Conservation (phyloP, 352 stramenopile genomes). For the Globisporangium splendens region DNA sequence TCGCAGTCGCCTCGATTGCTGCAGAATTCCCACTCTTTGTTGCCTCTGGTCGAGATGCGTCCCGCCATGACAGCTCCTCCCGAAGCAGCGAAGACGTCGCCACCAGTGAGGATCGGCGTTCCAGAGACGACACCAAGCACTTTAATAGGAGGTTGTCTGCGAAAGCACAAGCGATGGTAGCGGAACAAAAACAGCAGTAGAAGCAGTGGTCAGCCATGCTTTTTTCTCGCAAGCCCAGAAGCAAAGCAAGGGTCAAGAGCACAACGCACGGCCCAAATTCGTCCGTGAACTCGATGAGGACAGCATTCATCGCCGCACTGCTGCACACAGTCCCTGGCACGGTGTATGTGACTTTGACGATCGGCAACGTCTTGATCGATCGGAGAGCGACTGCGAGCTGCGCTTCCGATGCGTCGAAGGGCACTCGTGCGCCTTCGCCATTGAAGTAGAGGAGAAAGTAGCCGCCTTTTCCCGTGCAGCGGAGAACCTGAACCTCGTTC, state of each 20-base stretch:
- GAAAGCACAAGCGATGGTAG: not conserved
- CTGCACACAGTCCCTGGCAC: conserved; percentile 38
- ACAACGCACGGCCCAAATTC: conserved; percentile 53
- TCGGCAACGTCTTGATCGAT: conserved; percentile 24
- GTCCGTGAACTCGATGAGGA: conserved; percentile 61
- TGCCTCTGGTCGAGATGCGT: conserved; percentile 58
- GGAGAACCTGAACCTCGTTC: conserved; percentile 83
- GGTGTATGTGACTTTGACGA: conserved; percentile 50
- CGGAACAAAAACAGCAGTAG: no score
- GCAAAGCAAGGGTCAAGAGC: not conserved
- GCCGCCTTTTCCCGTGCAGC: conserved; percentile 67
- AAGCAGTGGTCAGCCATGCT: no score
- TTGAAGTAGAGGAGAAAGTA: conserved; percentile 72
- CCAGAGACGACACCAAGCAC: conserved; percentile 38
- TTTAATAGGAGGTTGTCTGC: conserved; percentile 58
- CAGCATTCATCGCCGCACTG: conserved; percentile 31
- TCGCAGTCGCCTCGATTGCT: conserved; percentile 89
- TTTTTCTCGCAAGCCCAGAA: not conserved
- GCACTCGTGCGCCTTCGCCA: conserved; percentile 45
- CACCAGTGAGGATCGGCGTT: conserved; percentile 32
- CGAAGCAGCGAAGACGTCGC: conserved; percentile 46
- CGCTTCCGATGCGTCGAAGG: conserved; percentile 39
- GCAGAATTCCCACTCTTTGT: conserved; percentile 88
- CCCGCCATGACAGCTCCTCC: conserved; percentile 38
- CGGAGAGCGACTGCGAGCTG: conserved; percentile 56